Conservation (phyloP, 495 filamentous ascomycete genomes). For the Cercophora newfieldiana region DNA sequence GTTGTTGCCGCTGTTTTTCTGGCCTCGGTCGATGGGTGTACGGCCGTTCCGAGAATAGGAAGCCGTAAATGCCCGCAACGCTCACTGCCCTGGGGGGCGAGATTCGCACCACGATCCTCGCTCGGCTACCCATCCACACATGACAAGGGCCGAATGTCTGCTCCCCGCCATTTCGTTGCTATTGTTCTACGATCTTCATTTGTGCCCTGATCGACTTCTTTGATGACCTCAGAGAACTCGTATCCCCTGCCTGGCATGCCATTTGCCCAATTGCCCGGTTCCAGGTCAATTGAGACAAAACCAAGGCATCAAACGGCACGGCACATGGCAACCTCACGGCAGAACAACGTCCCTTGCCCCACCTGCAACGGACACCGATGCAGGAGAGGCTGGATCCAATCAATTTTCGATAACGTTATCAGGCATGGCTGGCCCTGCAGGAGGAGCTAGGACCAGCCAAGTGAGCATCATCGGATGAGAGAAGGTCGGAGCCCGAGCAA, state of each 20-base stretch:
- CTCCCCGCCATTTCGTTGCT: constrained; percentile 8
- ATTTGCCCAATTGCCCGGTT: background rate
- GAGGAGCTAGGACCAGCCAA: background rate
- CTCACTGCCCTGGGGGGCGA: background rate
- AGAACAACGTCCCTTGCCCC: background rate
- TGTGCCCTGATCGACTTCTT: background rate
- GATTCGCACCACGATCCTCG: background rate
- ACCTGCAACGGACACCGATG: background rate
- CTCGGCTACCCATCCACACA: background rate
- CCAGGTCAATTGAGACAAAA: constrained; percentile 2
- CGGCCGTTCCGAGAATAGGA: background rate
- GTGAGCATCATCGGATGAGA: background rate
- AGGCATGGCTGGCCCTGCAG: background rate
- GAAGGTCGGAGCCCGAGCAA: background rate
- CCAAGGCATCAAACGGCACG: constrained; percentile 9
- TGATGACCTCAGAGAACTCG: background rate
- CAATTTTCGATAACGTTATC: constrained; percentile 7
- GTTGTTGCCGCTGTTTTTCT: background rate
- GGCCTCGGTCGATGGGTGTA: background rate
- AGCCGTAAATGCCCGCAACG: background rate
- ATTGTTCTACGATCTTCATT: constrained; percentile 23
- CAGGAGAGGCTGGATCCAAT: constrained; percentile 7
- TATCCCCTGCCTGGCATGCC: background rate
- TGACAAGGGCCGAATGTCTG: constrained; percentile 13
- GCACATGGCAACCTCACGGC: constrained; percentile 2